Evolutionary conservation across 129 eudicot species (phyloP), one percentile per base, ranked within the genome.

Genomic region (Arctium lappa): DNA sequence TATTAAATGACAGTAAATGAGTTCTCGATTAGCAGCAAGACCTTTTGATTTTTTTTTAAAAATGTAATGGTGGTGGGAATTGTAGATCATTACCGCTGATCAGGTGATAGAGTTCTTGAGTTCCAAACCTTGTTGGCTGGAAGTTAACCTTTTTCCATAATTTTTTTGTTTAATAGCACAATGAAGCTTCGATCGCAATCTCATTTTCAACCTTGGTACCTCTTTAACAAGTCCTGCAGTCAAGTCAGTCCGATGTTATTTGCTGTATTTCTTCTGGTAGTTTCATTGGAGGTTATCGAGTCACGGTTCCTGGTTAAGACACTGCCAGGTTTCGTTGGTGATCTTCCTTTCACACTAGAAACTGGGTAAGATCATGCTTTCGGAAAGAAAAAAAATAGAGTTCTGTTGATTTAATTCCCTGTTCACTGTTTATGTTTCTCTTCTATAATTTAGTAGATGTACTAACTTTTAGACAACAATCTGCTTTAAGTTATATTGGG

Each of bases 331-430:
- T 86, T 56, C 12, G 29, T 0, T 22, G 86, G 86, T 0, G 39
- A 46, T 27, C 70, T 83, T 30, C 81, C 86, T 63, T 83, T 83
- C 77, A 76, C 50, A 76, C 86, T 75, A 18, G 86, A 83, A 83
- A 83, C 81, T 2, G 77, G 86, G 86, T 83, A 71, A 11, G 66
- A 56, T 56, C 66, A 4, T 56, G 9, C 29, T 56, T 56, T 56
- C 27, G 1, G 8, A 18, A 15, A 4, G 1, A 16, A 56, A 12
- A 37, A 5, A 22, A 46, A 9, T 48, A 3, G 15, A 46, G 33
- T 76, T 30, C 16, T 38, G 2, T 53, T 15, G 7, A 53, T 53
- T 15, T 53, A n/a, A 53, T 53, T 53, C 66, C 29, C 7, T 56
- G 9, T 56, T n/a, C 66, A 2, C 27, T 53, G 65, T 53, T 53